Percentiles rank a stretch among this genome's conserved stretches.
Evolutionary conservation across 495 filamentous ascomycete species (phyloP).

Genomic region (Xylona heveae): DNA sequence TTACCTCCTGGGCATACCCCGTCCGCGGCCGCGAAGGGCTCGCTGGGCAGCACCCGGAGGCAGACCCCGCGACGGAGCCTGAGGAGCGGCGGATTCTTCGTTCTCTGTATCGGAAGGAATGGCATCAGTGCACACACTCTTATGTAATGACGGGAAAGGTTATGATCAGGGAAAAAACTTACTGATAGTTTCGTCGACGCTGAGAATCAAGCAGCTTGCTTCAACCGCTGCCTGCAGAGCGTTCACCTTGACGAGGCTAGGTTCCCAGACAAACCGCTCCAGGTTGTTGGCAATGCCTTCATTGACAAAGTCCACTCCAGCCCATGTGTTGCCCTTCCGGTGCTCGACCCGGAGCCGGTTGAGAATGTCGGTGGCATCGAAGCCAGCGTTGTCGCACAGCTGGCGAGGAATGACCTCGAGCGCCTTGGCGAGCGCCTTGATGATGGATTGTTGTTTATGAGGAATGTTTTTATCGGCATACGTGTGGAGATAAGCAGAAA

Average conservation of each 20-base stretch:
- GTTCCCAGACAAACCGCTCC: slow-evolving; percentile 91
- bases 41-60: slow-evolving; percentile 87
- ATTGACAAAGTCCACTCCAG: slow-evolving; percentile 82
- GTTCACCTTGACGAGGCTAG: slow-evolving; percentile 87
- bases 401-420: slow-evolving; percentile 93
- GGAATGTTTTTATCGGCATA: slow-evolving; percentile 82
- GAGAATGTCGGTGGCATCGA: slow-evolving; percentile 93
- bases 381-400: slow-evolving; percentile 94
- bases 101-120: slow-evolving; percentile 26
- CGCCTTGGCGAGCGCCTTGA: slow-evolving; percentile 94
- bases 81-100: slow-evolving; percentile 67
- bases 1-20: slow-evolving; percentile 78
- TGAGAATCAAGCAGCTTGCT: slow-evolving; percentile 82
- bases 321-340: slow-evolving; percentile 74
- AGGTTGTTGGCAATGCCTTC: slow-evolving; percentile 89
- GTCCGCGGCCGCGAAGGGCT: slow-evolving; percentile 62
- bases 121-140: slow-evolving; percentile 1
- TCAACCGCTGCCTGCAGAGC: slow-evolving; percentile 91
- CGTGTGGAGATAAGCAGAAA: slow-evolving; percentile 76
- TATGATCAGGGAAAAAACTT: slow-evolving; percentile 14
- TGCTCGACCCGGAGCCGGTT: slow-evolving; percentile 91
- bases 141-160: slow-evolving; percentile 1
- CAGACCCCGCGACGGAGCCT: slow-evolving; percentile 54
- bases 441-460: slow-evolving; percentile 89
- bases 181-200: slow-evolving; percentile 94